Base-by-base conservation (phyloP, 2,329 filamentous ascomycete genomes). In the Cladobotryum protrusum region DNA sequence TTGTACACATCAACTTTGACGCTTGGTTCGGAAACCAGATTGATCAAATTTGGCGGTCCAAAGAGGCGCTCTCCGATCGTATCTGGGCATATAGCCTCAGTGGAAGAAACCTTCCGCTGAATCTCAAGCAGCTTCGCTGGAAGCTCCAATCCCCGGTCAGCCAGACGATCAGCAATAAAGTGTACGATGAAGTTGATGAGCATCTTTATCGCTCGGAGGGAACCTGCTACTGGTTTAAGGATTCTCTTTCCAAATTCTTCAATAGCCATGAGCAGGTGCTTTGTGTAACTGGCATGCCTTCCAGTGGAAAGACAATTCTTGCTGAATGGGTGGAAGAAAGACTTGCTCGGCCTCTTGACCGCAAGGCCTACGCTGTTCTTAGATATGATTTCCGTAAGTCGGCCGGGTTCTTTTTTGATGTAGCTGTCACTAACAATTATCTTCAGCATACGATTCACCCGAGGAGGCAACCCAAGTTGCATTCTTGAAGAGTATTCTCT, bases 321-420 rank as follows among this genome's bases (percentile, higher is more conserved):
- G 63, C 67, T 3, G 62, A 64, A 12, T 72, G 69, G 69, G 64
- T 70, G 34, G 61, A 67, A 32, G 68, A 72, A 48, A 60, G 68
- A 11, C 62, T 72, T 13, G 64, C 70, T 15, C 62, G 67, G 7
- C 68, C 69, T 2, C 55, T 71, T 3, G 59, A 67, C 43, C 60
- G 65, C 53, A 58, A 55, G 11, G 65, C 64, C 3, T 68, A 69
- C 39, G 59, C 61, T 5, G 66, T 68, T 0, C 54, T 72, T 12
- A 58, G 61, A 0, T 71, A 68, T 56, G 65, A 62, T 19, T 71
- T 72, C 49, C 62, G 66, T 69, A 47, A 59, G 65, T 60, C 14
- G 15, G 1, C 13, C 18, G 8, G 0, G n/a, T 17, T 48, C 37
- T 5, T 11, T 6, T 29, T 29, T 29, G 24, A 29, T 29, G 24